Evolutionary conservation across 352 stramenopile genomes (phyloP).

Genomic region (Phytopythium mirpurense): DNA sequence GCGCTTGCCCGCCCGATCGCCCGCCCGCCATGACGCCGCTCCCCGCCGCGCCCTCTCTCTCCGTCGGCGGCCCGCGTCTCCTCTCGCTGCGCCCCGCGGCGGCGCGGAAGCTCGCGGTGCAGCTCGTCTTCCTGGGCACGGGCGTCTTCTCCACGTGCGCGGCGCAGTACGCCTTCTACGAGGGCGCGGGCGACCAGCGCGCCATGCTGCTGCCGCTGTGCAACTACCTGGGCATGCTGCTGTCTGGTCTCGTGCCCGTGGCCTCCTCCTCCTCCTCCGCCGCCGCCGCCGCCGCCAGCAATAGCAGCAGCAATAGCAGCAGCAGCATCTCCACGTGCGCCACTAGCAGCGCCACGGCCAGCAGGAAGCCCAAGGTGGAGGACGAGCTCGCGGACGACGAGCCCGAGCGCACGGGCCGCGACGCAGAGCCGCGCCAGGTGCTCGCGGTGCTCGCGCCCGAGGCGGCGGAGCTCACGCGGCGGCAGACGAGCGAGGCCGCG

Average conservation of each 20-base stretch:
- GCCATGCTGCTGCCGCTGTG: slow-evolving; percentile 84
- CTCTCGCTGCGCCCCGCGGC: background rate
- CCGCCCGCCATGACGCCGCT: too few species aligned
- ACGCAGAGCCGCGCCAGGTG: background rate
- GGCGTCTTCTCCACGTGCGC: slow-evolving; percentile 81
- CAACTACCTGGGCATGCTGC: slow-evolving; percentile 87
- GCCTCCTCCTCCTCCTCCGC: slow-evolving; percentile 1
- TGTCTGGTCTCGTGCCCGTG: slow-evolving; percentile 62
- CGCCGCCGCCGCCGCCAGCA: slow-evolving; percentile 4
- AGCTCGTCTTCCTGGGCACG: slow-evolving; percentile 75
- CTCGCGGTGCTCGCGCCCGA: background rate
- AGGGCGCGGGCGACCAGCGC: slow-evolving; percentile 71
- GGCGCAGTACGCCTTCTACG: slow-evolving; percentile 84
- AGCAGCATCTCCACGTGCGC: too few species aligned
- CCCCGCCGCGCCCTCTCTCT: too few species aligned
- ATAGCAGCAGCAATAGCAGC: background rate
- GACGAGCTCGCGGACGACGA: slow-evolving; percentile 4
- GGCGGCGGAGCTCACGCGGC: slow-evolving; percentile 33
- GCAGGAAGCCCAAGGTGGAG: slow-evolving; percentile 4
- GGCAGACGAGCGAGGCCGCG: slow-evolving; percentile 14
- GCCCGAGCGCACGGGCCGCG: slow-evolving; percentile 11
- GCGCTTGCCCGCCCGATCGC: too few species aligned
- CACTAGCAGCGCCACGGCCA: slow-evolving; percentile 1
- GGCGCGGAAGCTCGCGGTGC: slow-evolving; percentile 26
- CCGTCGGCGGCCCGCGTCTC: background rate